Percentiles rank a stretch among this genome's conserved stretches.
Conservation (phyloP, 169 alveolate genomes). For the Theileria annulata region DNA sequence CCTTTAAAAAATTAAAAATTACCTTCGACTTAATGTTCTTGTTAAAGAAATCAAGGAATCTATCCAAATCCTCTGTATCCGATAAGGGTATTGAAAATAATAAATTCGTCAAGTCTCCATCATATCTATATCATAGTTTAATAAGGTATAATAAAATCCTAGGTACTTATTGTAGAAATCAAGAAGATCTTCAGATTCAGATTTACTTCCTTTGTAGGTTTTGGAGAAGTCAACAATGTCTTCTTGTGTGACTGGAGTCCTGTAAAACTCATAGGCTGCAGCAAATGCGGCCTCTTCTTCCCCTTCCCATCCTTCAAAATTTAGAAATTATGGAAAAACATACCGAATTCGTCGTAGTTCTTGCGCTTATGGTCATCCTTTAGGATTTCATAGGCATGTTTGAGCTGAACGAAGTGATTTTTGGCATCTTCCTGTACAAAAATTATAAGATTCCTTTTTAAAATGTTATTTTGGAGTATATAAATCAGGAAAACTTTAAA, state of each 20-base stretch:
- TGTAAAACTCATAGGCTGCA: slow-evolving; percentile 64
- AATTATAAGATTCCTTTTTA: neutral
- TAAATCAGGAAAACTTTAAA: neutral
- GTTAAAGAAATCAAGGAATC: slow-evolving; percentile 60
- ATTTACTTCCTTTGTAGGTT: slow-evolving; percentile 66
- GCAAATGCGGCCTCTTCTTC: slow-evolving; percentile 55
- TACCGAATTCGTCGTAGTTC: slow-evolving; percentile 72
- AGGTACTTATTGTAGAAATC: slow-evolving; percentile 69
- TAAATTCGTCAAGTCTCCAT: slow-evolving; percentile 69
- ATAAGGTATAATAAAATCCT: too few species aligned
- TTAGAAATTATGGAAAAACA: neutral
- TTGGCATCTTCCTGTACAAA: slow-evolving; percentile 62
- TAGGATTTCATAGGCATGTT: slow-evolving; percentile 75
- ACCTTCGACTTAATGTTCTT: slow-evolving; percentile 48
- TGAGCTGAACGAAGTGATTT: slow-evolving; percentile 70
- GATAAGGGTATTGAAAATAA: slow-evolving; percentile 70
- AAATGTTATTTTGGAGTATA: neutral
- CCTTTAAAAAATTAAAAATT: neutral
- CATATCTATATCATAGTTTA: slow-evolving; percentile 23
- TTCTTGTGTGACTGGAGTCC: slow-evolving; percentile 51
- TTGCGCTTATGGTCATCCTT: slow-evolving; percentile 69
- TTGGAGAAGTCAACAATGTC: slow-evolving; percentile 68
- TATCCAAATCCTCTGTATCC: slow-evolving; percentile 64
- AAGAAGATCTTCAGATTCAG: slow-evolving; percentile 74
- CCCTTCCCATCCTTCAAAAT: slow-evolving; percentile 62